A percentile compares a stretch with the other conserved stretches of the same genome.
Evolutionary conservation across 495 filamentous ascomycete species (phyloP).

Genomic region (Lasiosphaeria miniovina): DNA sequence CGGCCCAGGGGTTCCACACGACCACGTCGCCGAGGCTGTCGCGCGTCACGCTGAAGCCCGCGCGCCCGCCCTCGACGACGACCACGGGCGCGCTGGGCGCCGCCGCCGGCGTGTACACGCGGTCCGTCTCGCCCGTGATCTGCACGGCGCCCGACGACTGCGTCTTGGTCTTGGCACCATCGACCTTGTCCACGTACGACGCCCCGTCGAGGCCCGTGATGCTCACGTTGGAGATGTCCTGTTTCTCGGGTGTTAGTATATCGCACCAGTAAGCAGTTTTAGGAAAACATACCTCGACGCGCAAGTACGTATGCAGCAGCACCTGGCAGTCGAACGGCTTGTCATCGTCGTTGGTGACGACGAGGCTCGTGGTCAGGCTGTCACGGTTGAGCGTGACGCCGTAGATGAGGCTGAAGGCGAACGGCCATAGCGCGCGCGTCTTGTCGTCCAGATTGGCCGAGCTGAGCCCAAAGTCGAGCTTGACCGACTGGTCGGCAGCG

Average conservation of each 20-base stretch:
- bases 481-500: slow-evolving; percentile 63
- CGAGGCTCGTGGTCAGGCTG: slow-evolving; percentile 74
- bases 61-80: slow-evolving; percentile 58
- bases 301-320: slow-evolving; percentile 87
- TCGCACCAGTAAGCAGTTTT: neutral
- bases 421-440: slow-evolving; percentile 67
- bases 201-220: slow-evolving; percentile 71
- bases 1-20: slow-evolving; percentile 96
- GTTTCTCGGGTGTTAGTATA: slow-evolving; percentile 2
- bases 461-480: slow-evolving; percentile 91
- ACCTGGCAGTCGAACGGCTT: slow-evolving; percentile 86
- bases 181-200: slow-evolving; percentile 79
- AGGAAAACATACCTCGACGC: slow-evolving; percentile 61
- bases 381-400: slow-evolving; percentile 77
- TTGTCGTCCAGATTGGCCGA: slow-evolving; percentile 60
- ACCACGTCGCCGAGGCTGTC: slow-evolving; percentile 83
- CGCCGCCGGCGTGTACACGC: slow-evolving; percentile 54
- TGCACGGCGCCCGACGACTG: slow-evolving; percentile 50
- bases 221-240: slow-evolving; percentile 71
- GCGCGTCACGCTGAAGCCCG: slow-evolving; percentile 67
- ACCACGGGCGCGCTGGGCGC: slow-evolving; percentile 54
- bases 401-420: slow-evolving; percentile 86
- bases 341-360: slow-evolving; percentile 80
- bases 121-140: slow-evolving; percentile 76
- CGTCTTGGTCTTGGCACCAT: slow-evolving; percentile 51